Evolutionary conservation across 495 filamentous ascomycete genomes (phyloP).

Genomic region (Paragyromitra xinjiangensis): DNA sequence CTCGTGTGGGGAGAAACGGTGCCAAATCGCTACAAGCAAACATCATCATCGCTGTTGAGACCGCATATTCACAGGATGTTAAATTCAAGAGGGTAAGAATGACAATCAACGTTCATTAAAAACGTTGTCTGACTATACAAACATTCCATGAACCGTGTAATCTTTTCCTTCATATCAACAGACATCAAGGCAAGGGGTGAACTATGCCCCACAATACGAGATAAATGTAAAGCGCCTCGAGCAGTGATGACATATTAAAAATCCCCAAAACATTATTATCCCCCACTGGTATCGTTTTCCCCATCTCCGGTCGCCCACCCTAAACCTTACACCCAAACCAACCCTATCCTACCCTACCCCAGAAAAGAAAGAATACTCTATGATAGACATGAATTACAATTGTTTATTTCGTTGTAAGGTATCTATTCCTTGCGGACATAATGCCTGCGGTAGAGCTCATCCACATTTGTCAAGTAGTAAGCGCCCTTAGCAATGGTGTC

Average conservation of each 20-base stretch:
- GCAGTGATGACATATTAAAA: constrained; percentile 25
- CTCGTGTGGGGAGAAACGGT: not conserved
- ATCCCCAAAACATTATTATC: constrained; percentile 48
- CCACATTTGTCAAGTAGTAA: constrained; percentile 89
- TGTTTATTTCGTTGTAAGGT: constrained; percentile 3
- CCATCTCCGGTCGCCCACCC: constrained; percentile 5
- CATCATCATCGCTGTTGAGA: not conserved
- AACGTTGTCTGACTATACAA: not conserved
- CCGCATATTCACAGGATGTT: not conserved
- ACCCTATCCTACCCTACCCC: constrained; percentile 16
- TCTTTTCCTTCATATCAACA: not conserved
- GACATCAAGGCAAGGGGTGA: constrained; percentile 8
- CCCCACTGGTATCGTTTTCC: constrained; percentile 38
- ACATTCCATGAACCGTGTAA: constrained; percentile 13
- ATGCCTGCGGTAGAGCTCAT: constrained; percentile 92
- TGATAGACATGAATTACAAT: constrained; percentile 46
- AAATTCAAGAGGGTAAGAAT: constrained; percentile 2
- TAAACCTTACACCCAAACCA: constrained; percentile 28
- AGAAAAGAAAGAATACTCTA: constrained; percentile 49
- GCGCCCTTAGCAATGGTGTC: constrained; percentile 79
- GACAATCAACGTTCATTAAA: constrained; percentile 28
- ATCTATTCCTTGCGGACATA: constrained; percentile 87
- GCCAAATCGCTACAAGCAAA: not conserved
- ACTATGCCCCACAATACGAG: constrained; percentile 21
- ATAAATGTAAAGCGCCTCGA: constrained; percentile 25